phyloP scores from a whole-genome alignment of 345 rosid species.

The Salix caprea region DNA sequence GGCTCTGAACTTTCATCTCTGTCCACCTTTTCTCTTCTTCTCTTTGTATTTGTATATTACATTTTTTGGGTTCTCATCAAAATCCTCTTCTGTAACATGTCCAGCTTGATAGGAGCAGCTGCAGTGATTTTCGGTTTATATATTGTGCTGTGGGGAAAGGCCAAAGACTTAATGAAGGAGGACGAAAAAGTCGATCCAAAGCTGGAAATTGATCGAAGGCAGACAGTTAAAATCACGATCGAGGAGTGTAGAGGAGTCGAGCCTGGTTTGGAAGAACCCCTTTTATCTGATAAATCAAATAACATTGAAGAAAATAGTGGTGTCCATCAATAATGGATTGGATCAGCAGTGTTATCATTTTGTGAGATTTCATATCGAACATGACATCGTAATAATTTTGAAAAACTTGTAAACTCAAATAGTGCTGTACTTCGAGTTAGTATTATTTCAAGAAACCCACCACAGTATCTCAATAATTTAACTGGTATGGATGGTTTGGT shows the following conservation, averaged over 20 bases:
- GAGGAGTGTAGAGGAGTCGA: slow-evolving; percentile 26
- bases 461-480: too few species aligned
- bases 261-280: slow-evolving; percentile 42
- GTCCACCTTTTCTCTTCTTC: not conserved
- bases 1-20: not conserved
- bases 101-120: slow-evolving; percentile 49
- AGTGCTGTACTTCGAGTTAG: too few species aligned
- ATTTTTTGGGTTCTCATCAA: not conserved
- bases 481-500: too few species aligned
- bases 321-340: not conserved
- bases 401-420: not conserved
- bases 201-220: slow-evolving; percentile 17
- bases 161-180: slow-evolving; percentile 36
- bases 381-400: not conserved
- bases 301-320: not conserved
- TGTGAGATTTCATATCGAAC: not conserved
- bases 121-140: slow-evolving; percentile 26
- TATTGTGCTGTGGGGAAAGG: slow-evolving; percentile 59
- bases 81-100: not conserved
- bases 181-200: slow-evolving; percentile 17
- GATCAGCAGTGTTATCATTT: not conserved
- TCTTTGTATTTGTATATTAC: not conserved
- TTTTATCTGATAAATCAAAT: slow-evolving; percentile 33
- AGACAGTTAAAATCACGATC: slow-evolving; percentile 23
- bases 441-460: not conserved